A percentile compares a stretch with the other conserved stretches of the same genome.
Conservation (phyloP, 2,329 filamentous ascomycete genomes). For the Hawksworthiomyces lignivorus region DNA sequence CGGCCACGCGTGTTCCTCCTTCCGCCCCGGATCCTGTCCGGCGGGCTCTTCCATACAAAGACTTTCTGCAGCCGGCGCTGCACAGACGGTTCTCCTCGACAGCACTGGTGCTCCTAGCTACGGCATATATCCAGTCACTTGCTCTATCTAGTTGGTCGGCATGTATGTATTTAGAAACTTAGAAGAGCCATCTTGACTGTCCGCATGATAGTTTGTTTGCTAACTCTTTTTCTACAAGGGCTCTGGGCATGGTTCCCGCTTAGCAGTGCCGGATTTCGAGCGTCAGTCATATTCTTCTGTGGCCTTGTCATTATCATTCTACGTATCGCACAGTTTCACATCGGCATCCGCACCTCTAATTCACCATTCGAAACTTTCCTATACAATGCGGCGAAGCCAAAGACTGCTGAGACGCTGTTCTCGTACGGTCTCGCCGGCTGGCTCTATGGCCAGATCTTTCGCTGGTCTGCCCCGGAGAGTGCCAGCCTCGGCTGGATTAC, state of each 20-base stretch:
- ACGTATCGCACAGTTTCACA: constrained; percentile 75
- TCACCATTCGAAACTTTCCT: constrained; percentile 60
- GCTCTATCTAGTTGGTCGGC: constrained; percentile 62
- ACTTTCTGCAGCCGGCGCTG: constrained; percentile 82
- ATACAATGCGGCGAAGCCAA: constrained; percentile 47
- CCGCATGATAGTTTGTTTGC: neutral
- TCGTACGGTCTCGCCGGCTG: constrained; percentile 74
- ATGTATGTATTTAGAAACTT: constrained; percentile 52
- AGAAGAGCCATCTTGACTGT: too few species aligned
- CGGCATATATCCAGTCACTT: constrained; percentile 68
- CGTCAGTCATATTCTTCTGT: constrained; percentile 67
- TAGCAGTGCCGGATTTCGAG: constrained; percentile 65
- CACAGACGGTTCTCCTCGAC: constrained; percentile 81
- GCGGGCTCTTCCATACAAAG: constrained; percentile 60
- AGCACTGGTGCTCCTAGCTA: constrained; percentile 57
- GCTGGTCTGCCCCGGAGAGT: constrained; percentile 57
- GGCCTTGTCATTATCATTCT: constrained; percentile 74
- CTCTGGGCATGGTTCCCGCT: constrained; percentile 85
- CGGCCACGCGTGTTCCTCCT: constrained; percentile 20
- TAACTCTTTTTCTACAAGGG: constrained; percentile 37
- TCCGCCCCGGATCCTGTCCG: constrained; percentile 33
- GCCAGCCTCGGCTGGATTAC: constrained; percentile 67
- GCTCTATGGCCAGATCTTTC: constrained; percentile 73
- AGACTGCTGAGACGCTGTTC: constrained; percentile 60
- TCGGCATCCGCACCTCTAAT: constrained; percentile 62